Evolutionary conservation across 1,139 yeast genomes (phyloP).

Genomic region (Geotrichum candidum): DNA sequence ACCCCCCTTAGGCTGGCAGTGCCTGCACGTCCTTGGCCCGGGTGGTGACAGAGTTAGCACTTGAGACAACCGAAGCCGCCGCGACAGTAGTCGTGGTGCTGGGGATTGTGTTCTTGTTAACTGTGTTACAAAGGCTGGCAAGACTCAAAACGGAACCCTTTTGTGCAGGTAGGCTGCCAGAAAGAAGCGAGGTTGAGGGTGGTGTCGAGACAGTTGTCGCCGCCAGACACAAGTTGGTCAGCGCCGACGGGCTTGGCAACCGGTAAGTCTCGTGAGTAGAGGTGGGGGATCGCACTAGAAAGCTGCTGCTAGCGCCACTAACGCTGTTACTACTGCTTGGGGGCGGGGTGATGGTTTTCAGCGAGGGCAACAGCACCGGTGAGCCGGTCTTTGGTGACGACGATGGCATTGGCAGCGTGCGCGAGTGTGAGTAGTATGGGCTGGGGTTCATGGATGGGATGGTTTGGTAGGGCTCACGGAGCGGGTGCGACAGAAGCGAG

Average conservation of each 20-base stretch:
- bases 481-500: not conserved
- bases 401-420: not conserved
- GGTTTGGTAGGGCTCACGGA: not conserved
- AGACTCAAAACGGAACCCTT: not conserved
- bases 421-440: constrained; percentile 1
- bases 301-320: not conserved
- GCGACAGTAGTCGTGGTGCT: not conserved
- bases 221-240: constrained; percentile 8
- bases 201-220: constrained; percentile 1
- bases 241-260: not conserved
- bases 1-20: no score
- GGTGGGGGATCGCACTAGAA: constrained; percentile 1
- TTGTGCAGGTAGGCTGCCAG: not conserved
- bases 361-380: constrained; percentile 2
- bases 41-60: not conserved
- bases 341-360: not conserved
- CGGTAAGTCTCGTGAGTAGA: not conserved
- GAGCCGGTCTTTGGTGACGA: not conserved
- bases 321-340: not conserved
- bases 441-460: not conserved
- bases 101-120: not conserved
- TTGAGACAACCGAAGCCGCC: not conserved
- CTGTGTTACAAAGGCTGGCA: constrained; percentile 2
- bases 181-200: not conserved
- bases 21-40: not conserved